These are phyloP conservation scores for Vigna angularis DNA, from an alignment of 306 rosid species.

Conservation along the genomic window DNA sequence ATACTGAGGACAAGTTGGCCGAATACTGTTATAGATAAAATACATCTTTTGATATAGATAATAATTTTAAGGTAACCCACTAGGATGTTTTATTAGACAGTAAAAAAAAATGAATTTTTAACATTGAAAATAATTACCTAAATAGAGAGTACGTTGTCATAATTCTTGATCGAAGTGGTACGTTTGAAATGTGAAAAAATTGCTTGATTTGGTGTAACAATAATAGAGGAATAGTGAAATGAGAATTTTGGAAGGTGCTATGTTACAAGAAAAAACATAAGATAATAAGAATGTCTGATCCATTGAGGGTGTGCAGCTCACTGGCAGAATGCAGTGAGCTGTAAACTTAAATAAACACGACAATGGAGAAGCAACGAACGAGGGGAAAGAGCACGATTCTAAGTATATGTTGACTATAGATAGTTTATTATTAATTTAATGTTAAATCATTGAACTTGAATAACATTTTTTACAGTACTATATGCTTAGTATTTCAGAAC, in stretches of 20 bases:
- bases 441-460: constrained; percentile 22
- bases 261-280: constrained; percentile 18
- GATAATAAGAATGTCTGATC: constrained; percentile 30
- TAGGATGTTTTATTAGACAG: no score
- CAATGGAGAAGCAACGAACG: not conserved
- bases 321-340: not conserved
- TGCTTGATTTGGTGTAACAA: not conserved
- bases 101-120: no score
- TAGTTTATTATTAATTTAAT: not conserved
- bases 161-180: not conserved
- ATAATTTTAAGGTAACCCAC: no score
- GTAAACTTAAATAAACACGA: constrained; percentile 29
- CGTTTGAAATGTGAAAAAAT: not conserved
- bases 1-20: not conserved
- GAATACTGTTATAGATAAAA: no score
- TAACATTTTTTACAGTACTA: not conserved
- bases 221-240: not conserved
- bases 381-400: not conserved
- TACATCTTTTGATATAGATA: no score
- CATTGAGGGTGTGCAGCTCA: constrained; percentile 34
- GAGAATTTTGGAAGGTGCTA: not conserved
- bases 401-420: constrained; percentile 18
- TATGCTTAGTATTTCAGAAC: not conserved
- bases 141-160: not conserved
- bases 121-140: no score